Evolutionary conservation across 352 stramenopile genomes (phyloP).

Genomic region (Pythium folliculosum): DNA sequence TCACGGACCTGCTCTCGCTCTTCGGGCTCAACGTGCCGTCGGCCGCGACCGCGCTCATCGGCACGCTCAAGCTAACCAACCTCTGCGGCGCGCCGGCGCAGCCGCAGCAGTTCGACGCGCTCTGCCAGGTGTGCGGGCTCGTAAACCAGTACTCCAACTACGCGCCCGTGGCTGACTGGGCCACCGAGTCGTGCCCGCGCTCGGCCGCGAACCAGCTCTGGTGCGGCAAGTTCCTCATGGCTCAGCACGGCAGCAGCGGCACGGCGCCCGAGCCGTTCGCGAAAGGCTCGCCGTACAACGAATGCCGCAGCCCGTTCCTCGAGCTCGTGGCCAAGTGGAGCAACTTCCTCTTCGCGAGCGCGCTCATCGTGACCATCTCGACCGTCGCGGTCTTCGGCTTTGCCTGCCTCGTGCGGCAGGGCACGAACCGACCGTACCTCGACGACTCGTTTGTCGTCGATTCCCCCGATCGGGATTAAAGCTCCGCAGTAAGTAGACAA

Average conservation of each 20-base stretch:
- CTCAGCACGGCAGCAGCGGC: constrained; percentile 15
- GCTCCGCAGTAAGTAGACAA: neutral
- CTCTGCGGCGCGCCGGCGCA: constrained; percentile 43
- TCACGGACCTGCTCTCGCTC: constrained; percentile 24
- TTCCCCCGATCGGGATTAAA: constrained; percentile 16
- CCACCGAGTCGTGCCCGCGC: constrained; percentile 52
- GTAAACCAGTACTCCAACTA: constrained; percentile 62
- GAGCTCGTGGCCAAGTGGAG: constrained; percentile 71
- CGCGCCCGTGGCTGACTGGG: constrained; percentile 66
- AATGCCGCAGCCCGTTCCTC: constrained; percentile 66
- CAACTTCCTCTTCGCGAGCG: constrained; percentile 52
- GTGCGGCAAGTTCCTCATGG: constrained; percentile 68
- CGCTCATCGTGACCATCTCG: constrained; percentile 56
- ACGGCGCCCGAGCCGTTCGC: constrained; percentile 33
- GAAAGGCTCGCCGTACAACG: constrained; percentile 60
- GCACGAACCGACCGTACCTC: constrained; percentile 24
- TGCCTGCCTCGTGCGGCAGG: constrained; percentile 53
- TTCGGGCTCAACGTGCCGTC: constrained; percentile 23
- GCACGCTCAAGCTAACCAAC: constrained; percentile 62
- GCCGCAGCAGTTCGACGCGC: constrained; percentile 44
- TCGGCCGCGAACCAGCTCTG: constrained; percentile 61
- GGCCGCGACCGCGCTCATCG: constrained; percentile 41
- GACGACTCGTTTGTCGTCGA: constrained; percentile 32
- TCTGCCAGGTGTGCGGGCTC: constrained; percentile 64
- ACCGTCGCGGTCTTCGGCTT: constrained; percentile 56